Base-by-base conservation (phyloP, 176 grass and related monocot genomes). In the Guadua angustifolia region DNA sequence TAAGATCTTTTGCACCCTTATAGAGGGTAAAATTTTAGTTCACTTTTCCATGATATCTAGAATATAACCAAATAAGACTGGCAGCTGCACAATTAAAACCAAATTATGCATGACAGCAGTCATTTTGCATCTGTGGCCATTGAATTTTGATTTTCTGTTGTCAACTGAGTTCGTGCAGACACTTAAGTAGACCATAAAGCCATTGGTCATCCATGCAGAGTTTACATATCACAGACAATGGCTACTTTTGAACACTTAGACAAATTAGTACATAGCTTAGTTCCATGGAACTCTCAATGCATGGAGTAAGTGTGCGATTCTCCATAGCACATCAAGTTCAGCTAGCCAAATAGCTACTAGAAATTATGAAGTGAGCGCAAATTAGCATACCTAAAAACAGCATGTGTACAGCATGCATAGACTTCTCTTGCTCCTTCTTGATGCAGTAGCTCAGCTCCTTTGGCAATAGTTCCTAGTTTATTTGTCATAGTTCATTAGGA, bases 341-440 rank as follows among this genome's bases (percentile, higher is more conserved):
- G 7, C 40, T 83, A 60, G 17, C 38, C 39, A 19, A 59, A 39
- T 43, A 46, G 5, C 22, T 61, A 82, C 53, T 38, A 13, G 3
- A 59, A 61, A 80, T 9, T 22, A 82, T 62, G 39, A 22, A 81
- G 19, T 71, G 16, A 1, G 67, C 6, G 2, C 39, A 81, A 26
- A 42, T 11, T 7, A 82, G 24, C 11, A 12, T 94, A 98, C 95
- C 95, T 98, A 83, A 98, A 98, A 87, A 98, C 93, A 90, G 93
- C 95, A 95, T 98, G 95, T 82, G 95, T 98, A 82, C 93, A 88
- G 16, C 95, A 98, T 70, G 95, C 95, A 92, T 98, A 98, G 36
- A 98, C 95, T 89, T 98, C 95, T 84, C 95, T 92, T 83, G 95
- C 95, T 85, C 95, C 95, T 95, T 93, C 95, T 74, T 98, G 93